Base-by-base conservation (phyloP, 1,284 basidiomycete species). In the Ustilago lituana region DNA sequence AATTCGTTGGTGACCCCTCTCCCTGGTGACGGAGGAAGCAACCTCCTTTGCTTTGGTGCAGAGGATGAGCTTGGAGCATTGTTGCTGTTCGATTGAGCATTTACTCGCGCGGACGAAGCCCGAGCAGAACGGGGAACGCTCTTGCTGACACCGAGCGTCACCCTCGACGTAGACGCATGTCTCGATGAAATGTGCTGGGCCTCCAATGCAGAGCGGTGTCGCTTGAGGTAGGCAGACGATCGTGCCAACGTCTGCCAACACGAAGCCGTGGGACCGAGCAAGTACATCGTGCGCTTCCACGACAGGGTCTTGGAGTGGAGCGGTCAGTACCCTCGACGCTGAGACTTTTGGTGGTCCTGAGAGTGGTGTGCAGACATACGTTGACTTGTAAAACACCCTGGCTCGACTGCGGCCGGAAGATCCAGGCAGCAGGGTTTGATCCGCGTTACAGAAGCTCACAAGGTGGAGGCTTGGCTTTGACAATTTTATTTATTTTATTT, bases 121-220 rank as follows among this genome's bases (percentile, higher is more conserved):
- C 41, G 27, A 17, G 10, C 14, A 4, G 38, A 19, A 8, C 45
- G 33, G n/a, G 39, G 17, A 12, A 15, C 10, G 38, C 48, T 52
- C 45, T 49, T 49, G 44, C 23, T 44, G 23, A 53, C 31, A 2
- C 47, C 41, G 5, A 65, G 47, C 1, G 40, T 43, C 26, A 46
- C 50, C 23, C 47, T 50, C 11, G 62, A 58, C 5, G 62, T 58
- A 8, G 62, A 65, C 14, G 56, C 62, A 33, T 51, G 41, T 19
- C 62, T 54, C 31, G 40, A 48, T 10, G 29, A 39, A 17, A 35
- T 26, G 5, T 44, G 35, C 7, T n/a, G 31, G 5, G 20, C 29
- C 17, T 39, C 45, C 20, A 35, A 19, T 11, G 24, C 19, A 9
- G 27, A 33, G 33, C 44, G 46, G 23, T 11, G 17, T 9, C 35